A percentile compares a stretch with the other conserved stretches of the same genome.
phyloP scores from a whole-genome alignment of 352 stramenopile genomes.

The Phytophthora quininea region DNA sequence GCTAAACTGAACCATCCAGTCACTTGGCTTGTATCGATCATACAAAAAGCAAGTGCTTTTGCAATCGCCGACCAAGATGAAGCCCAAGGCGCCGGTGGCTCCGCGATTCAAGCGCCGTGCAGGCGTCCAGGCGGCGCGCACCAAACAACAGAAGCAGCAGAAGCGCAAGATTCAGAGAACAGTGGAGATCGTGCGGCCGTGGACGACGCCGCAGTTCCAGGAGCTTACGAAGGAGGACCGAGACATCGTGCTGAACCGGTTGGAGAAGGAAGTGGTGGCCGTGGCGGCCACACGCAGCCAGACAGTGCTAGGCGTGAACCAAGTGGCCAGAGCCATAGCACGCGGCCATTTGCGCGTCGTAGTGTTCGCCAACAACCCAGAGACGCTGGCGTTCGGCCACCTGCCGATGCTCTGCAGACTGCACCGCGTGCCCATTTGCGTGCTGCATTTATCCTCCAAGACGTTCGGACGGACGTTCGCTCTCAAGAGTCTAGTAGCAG shows the following conservation, averaged over 20 bases:
- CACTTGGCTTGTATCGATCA: too few species aligned
- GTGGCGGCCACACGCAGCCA: constrained; percentile 27
- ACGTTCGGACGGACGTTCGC: constrained; percentile 61
- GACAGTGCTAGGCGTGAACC: constrained; percentile 61
- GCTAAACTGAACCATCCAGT: constrained; percentile 12
- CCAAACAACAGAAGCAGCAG: constrained; percentile 17
- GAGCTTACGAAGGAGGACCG: constrained; percentile 75
- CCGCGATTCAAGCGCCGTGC: constrained; percentile 33
- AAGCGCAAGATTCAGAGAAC: constrained; percentile 22
- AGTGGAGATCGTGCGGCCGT: constrained; percentile 43
- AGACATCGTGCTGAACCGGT: constrained; percentile 79
- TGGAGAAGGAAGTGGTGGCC: constrained; percentile 64
- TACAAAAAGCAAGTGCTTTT: too few species aligned
- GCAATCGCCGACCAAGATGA: constrained; percentile 2
- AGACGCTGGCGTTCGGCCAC: constrained; percentile 62
- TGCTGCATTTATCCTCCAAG: constrained; percentile 76
- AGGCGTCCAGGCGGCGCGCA: not conserved
- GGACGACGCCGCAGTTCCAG: constrained; percentile 55
- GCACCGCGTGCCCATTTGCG: constrained; percentile 69
- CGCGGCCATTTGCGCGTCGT: constrained; percentile 57
- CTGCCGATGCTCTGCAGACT: constrained; percentile 73
- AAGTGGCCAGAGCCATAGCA: constrained; percentile 52
- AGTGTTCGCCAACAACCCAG: constrained; percentile 71
- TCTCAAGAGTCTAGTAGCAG: constrained; percentile 57
- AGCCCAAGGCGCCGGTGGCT: constrained; percentile 27